Base-by-base conservation (phyloP, 2,329 filamentous ascomycete species). In the Nigrograna mackinnonii region DNA sequence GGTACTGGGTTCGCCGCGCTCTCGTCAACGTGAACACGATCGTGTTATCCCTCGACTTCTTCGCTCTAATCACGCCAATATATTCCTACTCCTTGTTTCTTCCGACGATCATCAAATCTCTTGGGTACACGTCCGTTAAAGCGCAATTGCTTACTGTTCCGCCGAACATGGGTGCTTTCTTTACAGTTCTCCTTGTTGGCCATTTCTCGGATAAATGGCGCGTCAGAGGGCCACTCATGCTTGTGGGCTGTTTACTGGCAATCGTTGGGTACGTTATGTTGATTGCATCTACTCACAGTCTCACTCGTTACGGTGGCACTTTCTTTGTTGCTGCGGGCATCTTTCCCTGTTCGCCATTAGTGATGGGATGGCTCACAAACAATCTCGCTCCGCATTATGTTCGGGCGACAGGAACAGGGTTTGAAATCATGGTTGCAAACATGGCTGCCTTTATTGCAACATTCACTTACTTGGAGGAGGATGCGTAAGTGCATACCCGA, bases 81-180 rank as follows among this genome's bases (percentile, higher is more conserved):
- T 76, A 78, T 38, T 67, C 62, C 13, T 72, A 69, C 39, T 67
- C 65, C 4, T 59, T 71, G 17, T 70, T 71, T 48, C 62, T 69
- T 5, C 68, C 67, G 0, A 66, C 64, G 9, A 71, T 72, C 42
- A 60, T 71, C 14, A 53, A 55, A 11, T 60, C 61, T 5, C 61
- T 72, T 34, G 67, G 68, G 6, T 71, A 67, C 49, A 60, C 58
- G 3, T 71, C 75, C 5, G 57, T 62, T 5, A 62, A 60, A 5
- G 82, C 83, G 4, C 84, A 87, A 63, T 64, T 87, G 16, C 82
- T 86, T 75, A 85, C 82, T 1, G 82, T 86, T 0, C 83, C 84
- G 2, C 82, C 83, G 0, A 86, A 83, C 59, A 82, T 79, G 1
- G 54, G 54, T 2, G 68, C 64, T 7, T 69, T 69, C 41, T 51